Evolutionary conservation across 495 filamentous ascomycete genomes (phyloP), one percentile per base, ranked within the genome.

Genomic region (Trichoderma gamsii): DNA sequence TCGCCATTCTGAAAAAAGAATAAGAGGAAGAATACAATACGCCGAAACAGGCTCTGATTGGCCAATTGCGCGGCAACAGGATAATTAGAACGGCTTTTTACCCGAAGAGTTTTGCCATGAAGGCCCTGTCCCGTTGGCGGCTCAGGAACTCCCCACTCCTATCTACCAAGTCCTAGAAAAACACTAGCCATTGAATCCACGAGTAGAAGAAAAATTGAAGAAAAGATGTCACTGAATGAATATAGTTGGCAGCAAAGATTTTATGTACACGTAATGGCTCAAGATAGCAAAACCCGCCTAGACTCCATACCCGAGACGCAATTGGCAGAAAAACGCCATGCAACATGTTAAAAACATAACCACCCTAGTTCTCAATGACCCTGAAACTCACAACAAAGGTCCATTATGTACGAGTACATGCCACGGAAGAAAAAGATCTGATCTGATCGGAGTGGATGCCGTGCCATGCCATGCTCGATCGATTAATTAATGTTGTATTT

Each of bases 41-140:
- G 18, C 18, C 49, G 49, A 52, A 21, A n/a, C 6, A 3, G 16
- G 8, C 7, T 23, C 9, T 52, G 6, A 52, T 52, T 52, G 49
- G 49, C 21, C 49, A 52, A 52, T 52, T 21, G 49, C 49, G 43
- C 3, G 43, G 43, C 43, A 11, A 46, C 49, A 52, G 49, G 21
- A 21, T 23, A 52, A 52, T 52, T 52, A 52, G 21, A 21, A 3
- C 49, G 4, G 18, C 44, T 49, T 52, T 52, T 52, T 52, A 52
- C 49, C 49, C 49, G 49, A 52, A 52, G 49, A 52, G n/a, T 52
- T 52, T 52, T 52, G 49, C 49, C 49, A 52, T 23, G 49, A 52
- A 6, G 4, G 9, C n/a, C 21, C 49, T 11, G 18, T 23, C 18
- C 18, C 21, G 46, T n/a, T 18, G 43, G 44, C 6, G n/a, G n/a